Evolutionary conservation across 192 early-diverging fungal genomes (phyloP), one percentile per base, ranked within the genome.

Genomic region (Podila verticillata): DNA sequence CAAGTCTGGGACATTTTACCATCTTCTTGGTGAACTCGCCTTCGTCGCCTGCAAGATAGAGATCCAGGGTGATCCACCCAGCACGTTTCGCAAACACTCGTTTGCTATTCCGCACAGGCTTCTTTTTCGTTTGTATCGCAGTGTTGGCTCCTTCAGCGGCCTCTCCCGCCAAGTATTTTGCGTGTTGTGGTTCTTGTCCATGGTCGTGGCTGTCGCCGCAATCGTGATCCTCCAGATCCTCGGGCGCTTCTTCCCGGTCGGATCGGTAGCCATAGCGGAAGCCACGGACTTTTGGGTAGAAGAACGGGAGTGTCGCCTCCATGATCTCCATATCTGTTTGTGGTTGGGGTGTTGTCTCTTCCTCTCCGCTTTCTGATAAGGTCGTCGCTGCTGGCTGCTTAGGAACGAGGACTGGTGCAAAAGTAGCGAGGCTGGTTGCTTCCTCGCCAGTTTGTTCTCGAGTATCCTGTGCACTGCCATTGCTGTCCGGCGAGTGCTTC

Each of bases 221-320:
- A 2, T 61, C 36, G 26, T 68, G 17, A 2, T 65, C 70, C 2
- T 71, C 69, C 20, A 48, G n/a, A 34, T 71, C 61, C 44, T 72
- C 70, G 31, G 63, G 56, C 7, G 61, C 63, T 9, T 70, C 74
- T 30, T 78, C 70, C 4, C 13, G 65, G 24, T 80, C 77, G 32
- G 61, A 15, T 3, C 28, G n/a, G 31, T 66, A 80, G 9, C 77
- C 77, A 28, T 80, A 80, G 5, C 77, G 65, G 47, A 80, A 72
- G n/a, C 70, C 77, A 48, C 77, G 68, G 12, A 84, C 84, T 70
- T 87, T 87, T 72, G 86, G 86, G 57, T 87, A 87, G 48, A 84
- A 87, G 39, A 83, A 87, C 4, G 86, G 86, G 20, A 87, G 48
- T 2, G 4, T 32, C 6, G n/a, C 24, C 28, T 30, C 58, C 64